A percentile compares a stretch with the other conserved stretches of the same genome.
Conservation (phyloP, 805 yeast species). For the Lipomyces mesembrius region DNA sequence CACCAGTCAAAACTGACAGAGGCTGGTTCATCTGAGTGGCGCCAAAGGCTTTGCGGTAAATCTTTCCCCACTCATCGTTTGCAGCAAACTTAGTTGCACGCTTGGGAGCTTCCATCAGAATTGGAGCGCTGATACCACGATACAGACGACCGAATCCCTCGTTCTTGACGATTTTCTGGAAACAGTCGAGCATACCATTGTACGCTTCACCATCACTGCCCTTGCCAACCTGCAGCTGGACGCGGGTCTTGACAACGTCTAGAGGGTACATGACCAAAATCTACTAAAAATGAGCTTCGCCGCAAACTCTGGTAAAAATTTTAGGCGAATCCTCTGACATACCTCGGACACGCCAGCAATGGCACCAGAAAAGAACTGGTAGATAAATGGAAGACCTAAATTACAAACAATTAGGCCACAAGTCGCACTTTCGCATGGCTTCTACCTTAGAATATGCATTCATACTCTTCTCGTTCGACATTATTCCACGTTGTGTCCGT, state of each 20-base stretch:
- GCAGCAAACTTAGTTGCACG: constrained; percentile 98
- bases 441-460: not conserved
- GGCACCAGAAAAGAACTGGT: constrained; percentile 92
- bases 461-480: constrained; percentile 32
- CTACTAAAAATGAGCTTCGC: constrained; percentile 26
- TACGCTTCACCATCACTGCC: constrained; percentile 62
- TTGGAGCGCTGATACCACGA: constrained; percentile 94
- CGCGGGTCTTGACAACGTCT: constrained; percentile 89
- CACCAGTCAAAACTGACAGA: constrained; percentile 89
- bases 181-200: constrained; percentile 81
- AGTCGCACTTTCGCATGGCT: not conserved
- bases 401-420: not conserved
- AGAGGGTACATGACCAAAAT: constrained; percentile 88
- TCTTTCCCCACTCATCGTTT: constrained; percentile 92
- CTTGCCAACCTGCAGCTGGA: constrained; percentile 74
- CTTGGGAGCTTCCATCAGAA: constrained; percentile 98
- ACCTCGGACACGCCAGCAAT: constrained; percentile 94
- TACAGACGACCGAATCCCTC: constrained; percentile 87
- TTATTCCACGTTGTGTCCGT: not conserved
- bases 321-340: constrained; percentile 14
- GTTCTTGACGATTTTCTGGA: constrained; percentile 76
- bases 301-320: not conserved
- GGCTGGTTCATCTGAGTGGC: constrained; percentile 73
- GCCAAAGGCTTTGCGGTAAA: constrained; percentile 75
- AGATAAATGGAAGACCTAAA: constrained; percentile 72